Percentiles rank a stretch among this genome's conserved stretches.
These are phyloP conservation scores for Glaciozyma martinii DNA, from an alignment of 768 basidiomycete species.

Conservation along the genomic window DNA sequence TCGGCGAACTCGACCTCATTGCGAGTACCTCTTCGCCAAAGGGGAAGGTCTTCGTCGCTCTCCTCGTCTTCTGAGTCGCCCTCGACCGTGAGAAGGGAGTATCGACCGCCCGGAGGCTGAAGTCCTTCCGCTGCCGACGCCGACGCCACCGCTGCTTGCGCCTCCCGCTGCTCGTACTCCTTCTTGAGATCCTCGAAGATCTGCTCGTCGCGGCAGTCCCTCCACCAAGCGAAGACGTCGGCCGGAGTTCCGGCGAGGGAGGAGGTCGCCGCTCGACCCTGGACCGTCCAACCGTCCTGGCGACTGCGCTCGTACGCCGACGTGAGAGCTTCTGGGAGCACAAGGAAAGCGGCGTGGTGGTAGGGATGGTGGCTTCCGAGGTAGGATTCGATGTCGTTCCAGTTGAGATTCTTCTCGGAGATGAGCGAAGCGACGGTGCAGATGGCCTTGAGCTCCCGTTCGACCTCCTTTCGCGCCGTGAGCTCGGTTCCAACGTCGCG, in stretches of 20 bases:
- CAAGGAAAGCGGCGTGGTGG: background rate
- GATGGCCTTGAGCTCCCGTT: conserved; percentile 46
- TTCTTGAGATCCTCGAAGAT: background rate
- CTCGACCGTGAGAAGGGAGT: background rate
- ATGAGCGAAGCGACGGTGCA: background rate
- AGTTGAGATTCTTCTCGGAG: background rate
- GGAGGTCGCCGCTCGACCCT: background rate
- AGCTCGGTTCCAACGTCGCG: conserved; percentile 40
- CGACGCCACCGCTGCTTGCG: background rate
- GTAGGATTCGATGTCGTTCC: background rate
- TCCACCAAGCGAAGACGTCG: background rate
- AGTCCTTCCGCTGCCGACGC: too few relatives aligned
- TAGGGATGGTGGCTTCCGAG: background rate
- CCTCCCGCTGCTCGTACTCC: background rate
- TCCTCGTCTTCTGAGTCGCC: background rate
- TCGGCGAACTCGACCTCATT: too few relatives aligned
- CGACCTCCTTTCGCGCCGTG: conserved; percentile 44
- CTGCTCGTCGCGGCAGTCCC: background rate
- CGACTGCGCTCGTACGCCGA: background rate
- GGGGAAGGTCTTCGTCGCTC: too few relatives aligned
- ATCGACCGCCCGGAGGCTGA: background rate
- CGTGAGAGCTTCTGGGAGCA: background rate
- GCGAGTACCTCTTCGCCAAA: background rate
- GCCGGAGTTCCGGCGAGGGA: background rate
- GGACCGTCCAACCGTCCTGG: background rate